Evolutionary conservation across 2,329 filamentous ascomycete species (phyloP).

Genomic region (Madurella fahalii): DNA sequence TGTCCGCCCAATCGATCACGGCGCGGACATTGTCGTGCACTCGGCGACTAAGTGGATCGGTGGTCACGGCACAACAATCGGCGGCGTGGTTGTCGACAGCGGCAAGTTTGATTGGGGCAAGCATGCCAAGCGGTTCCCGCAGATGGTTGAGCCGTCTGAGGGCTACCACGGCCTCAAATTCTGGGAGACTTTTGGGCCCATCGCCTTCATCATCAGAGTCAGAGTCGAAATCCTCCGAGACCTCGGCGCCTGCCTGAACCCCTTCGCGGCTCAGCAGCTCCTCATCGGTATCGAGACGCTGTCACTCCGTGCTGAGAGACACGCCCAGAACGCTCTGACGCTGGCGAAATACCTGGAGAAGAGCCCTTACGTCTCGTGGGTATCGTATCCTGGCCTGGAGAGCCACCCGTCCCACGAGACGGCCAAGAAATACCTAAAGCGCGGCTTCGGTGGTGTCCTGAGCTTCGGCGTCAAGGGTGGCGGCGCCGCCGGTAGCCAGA

Average conservation of each 20-base stretch:
- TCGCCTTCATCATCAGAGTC: slow-evolving; percentile 78
- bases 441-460: slow-evolving; percentile 84
- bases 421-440: slow-evolving; percentile 81
- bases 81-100: slow-evolving; percentile 77
- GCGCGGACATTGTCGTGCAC: slow-evolving; percentile 90
- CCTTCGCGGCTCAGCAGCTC: slow-evolving; percentile 89
- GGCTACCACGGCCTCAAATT: slow-evolving; percentile 94
- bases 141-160: slow-evolving; percentile 82
- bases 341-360: slow-evolving; percentile 80
- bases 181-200: slow-evolving; percentile 83
- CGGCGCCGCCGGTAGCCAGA: slow-evolving; percentile 73
- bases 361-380: slow-evolving; percentile 83
- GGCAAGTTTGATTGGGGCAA: slow-evolving; percentile 94
- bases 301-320: slow-evolving; percentile 78
- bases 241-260: slow-evolving; percentile 75
- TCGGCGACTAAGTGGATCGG: slow-evolving; percentile 97
- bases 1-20: slow-evolving; percentile 79
- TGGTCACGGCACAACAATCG: slow-evolving; percentile 89
- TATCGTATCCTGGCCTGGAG: slow-evolving; percentile 85
- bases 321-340: slow-evolving; percentile 76
- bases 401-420: slow-evolving; percentile 74
- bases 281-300: slow-evolving; percentile 87
- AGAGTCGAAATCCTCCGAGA: slow-evolving; percentile 90
- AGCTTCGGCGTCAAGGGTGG: slow-evolving; percentile 93
- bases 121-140: slow-evolving; percentile 78